Conservation (phyloP, 2,329 filamentous ascomycete species). For the Alternaria metachromatica region DNA sequence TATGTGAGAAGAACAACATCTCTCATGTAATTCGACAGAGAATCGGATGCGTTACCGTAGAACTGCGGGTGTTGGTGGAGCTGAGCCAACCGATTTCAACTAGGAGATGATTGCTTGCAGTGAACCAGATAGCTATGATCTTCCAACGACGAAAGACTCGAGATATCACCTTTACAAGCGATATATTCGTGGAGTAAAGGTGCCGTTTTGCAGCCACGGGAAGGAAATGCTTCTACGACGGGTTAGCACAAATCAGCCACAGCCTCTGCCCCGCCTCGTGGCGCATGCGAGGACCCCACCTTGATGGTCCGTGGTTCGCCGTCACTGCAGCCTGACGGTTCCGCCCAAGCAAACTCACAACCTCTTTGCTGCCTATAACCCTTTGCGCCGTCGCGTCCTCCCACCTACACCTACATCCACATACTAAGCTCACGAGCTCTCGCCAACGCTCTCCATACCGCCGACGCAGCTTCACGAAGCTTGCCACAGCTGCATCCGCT, state of each 20-base stretch:
- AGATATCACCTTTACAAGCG: too few species aligned
- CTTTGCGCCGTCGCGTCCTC: neutral
- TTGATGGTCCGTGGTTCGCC: conserved; percentile 8
- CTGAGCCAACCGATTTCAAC: neutral
- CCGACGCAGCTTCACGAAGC: neutral
- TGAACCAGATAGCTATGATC: neutral
- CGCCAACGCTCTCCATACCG: neutral
- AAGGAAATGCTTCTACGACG: neutral
- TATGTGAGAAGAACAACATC: neutral
- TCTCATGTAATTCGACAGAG: neutral
- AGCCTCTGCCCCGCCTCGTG: conserved; percentile 11
- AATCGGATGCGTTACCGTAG: neutral
- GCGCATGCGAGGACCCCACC: conserved; percentile 8
- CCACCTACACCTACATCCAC: neutral
- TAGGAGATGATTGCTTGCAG: neutral
- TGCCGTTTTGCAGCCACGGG: neutral
- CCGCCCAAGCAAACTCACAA: neutral
- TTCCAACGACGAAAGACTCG: neutral
- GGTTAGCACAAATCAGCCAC: conserved; percentile 9
- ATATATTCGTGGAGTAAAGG: neutral
- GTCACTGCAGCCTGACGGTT: conserved; percentile 12
- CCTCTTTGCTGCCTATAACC: conserved; percentile 8
- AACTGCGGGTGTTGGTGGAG: neutral
- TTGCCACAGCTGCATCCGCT: neutral
- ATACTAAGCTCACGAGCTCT: neutral